Evolutionary conservation across 2,329 filamentous ascomycete genomes (phyloP), one percentile per base, ranked within the genome.

Genomic region (Didymella glomerata): DNA sequence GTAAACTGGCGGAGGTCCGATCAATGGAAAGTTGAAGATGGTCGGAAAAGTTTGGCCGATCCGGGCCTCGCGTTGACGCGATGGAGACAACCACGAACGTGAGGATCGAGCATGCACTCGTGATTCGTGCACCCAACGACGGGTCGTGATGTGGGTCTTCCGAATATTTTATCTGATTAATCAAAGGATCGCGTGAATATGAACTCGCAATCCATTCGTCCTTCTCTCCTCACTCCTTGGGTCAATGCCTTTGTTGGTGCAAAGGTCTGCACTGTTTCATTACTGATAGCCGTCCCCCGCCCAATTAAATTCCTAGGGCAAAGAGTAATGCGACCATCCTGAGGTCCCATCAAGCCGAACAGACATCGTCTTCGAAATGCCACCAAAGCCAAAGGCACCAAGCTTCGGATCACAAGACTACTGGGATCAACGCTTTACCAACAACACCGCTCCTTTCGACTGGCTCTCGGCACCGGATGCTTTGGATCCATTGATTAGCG

Each of bases 371-470:
- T n/a, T n/a, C n/a, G n/a, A n/a, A n/a, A 41, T 41, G 38, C 38
- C 38, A 22, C 25, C 30, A 18, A 59, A 50, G 22, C 25, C 72
- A 11, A 58, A 32, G 28, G 56, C 70, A 3, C 76, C 76, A 1
- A 65, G 74, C 0, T 79, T 77, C 46, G 73, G 73, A 11, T 72
- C 70, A 1, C 68, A 66, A 27, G 63, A 67, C 9, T 79, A 79
- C 59, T 79, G 77, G 77, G 65, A 79, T 34, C 53, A 67, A 5
- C 76, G 77, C 32, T 79, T 78, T 60, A 66, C 67, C 8, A 57
- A 65, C 2, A 72, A 77, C 34, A 60, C 73, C 2, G 62, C 66
- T 46, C 67, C 77, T 1, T 79, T 78, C 56, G 77, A 79, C 59
- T 79, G 76, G 76, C 71, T 79, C 5, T 68, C 73, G 36, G 68